Base-by-base conservation (phyloP, 2,329 filamentous ascomycete species). In the Ascochyta viciae-villosae region DNA sequence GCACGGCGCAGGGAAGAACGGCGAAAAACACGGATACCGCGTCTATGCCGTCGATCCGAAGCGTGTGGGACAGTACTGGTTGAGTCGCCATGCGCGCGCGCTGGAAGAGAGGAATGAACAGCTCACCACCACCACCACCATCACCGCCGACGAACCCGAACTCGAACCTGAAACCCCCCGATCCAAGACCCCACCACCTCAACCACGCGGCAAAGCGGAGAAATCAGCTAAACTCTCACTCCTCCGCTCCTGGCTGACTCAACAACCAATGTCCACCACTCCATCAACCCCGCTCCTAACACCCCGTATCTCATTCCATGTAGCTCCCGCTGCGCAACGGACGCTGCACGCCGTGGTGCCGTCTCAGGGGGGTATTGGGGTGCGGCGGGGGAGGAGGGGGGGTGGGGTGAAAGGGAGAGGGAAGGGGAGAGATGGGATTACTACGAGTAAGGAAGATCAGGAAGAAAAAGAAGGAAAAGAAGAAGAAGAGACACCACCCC, bases 181-280 rank as follows among this genome's bases (percentile, higher is more conserved):
- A 19, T 19, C 19, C 19, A 19, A 19, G 19, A 12, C 35, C 63
- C 56, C 73, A 64, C 39, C 29, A 19, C 19, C 19, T 19, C 19
- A 19, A 19, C 2, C 19, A 19, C 80, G 76, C 60, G 73, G 68
- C 33, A 77, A 79, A 61, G 67, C 68, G 42, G 74, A 80, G 57
- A 88, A 88, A 74, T 82, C 80, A 44, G 77, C 81, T 16, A 92
- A 91, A 72, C 87, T 92, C 50, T 80, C 83, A 42, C 69, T 91
- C 16, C 81, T 90, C 7, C 67, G 70, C 13, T 60, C 66, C 1
- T 76, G 73, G 73, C 65, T 76, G 15, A 46, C 65, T 19, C 47
- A 57, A 6, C 59, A 58, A 4, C 39, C 52, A 2, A 34, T 52
- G 10, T 65, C 62, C 1, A 60, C 60, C 0, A 15, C 34, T 0